These are phyloP conservation scores for Pulveroboletus ravenelii DNA, from an alignment of 768 basidiomycete species.

Conservation along the genomic window DNA sequence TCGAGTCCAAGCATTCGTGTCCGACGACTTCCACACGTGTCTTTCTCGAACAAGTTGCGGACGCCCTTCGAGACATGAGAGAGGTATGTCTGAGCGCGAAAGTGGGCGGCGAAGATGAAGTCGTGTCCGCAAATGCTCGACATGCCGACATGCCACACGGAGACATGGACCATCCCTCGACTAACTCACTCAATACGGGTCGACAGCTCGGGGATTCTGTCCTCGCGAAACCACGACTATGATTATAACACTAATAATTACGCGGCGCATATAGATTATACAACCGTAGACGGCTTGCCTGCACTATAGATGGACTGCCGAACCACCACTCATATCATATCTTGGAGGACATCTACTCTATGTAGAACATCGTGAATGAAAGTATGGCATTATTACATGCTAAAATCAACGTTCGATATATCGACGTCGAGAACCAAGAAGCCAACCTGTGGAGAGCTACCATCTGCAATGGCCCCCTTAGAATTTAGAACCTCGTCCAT, in stretches of 20 bases:
- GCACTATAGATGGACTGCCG: background rate
- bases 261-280: background rate
- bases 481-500: too few species aligned
- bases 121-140: background rate
- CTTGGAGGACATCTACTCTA: background rate
- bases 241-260: background rate
- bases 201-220: background rate
- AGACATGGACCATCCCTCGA: background rate
- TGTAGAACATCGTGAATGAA: background rate
- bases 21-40: constrained; percentile 61
- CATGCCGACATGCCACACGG: too few species aligned
- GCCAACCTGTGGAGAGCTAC: background rate
- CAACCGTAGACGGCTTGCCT: background rate
- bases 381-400: too few species aligned
- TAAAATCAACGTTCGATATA: background rate
- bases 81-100: constrained; percentile 37
- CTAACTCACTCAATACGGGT: background rate
- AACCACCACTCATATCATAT: too few species aligned
- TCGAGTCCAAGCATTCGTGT: constrained; percentile 82
- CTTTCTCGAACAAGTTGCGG: constrained; percentile 59
- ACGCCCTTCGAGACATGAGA: constrained; percentile 69
- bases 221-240: constrained; percentile 17
- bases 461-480: background rate
- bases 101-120: constrained; percentile 2
- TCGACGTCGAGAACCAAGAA: background rate